Evolutionary conservation across 2,329 filamentous ascomycete species (phyloP).

Genomic region (Colletotrichum sp.): DNA sequence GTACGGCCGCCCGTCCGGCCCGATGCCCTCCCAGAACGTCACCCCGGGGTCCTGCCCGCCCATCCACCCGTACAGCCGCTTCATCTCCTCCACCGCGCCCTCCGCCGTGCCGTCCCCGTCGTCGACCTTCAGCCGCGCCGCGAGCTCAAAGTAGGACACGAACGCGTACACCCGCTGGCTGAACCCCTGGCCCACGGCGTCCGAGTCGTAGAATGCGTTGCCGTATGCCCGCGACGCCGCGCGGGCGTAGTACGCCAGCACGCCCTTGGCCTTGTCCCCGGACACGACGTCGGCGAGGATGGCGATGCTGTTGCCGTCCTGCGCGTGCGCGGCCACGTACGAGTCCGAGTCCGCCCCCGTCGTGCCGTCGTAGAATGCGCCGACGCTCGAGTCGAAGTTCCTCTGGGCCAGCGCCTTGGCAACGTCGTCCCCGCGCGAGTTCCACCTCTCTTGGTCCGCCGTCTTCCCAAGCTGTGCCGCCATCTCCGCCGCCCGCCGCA

Average conservation of each 20-base stretch:
- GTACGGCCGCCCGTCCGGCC: slow-evolving; percentile 44
- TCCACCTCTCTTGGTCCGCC: slow-evolving; percentile 44
- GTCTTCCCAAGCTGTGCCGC: slow-evolving; percentile 35
- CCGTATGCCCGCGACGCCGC: slow-evolving; percentile 45
- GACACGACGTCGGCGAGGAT: slow-evolving; percentile 41
- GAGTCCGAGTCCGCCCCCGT: slow-evolving; percentile 20
- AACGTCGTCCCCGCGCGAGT: slow-evolving; percentile 36
- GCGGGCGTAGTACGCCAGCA: slow-evolving; percentile 43
- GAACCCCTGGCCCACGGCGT: slow-evolving; percentile 39
- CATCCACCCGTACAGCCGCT: slow-evolving; percentile 57
- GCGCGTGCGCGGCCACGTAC: slow-evolving; percentile 44
- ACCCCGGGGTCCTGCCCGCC: slow-evolving; percentile 46
- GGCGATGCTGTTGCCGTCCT: slow-evolving; percentile 56
- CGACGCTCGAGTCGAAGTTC: slow-evolving; percentile 46
- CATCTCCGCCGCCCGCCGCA: slow-evolving; percentile 47
- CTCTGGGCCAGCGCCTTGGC: slow-evolving; percentile 38
- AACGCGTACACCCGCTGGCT: slow-evolving; percentile 55
- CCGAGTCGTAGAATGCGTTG: slow-evolving; percentile 58
- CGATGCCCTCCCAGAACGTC: slow-evolving; percentile 59
- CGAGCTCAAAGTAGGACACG: slow-evolving; percentile 57
- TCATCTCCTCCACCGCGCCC: slow-evolving; percentile 49
- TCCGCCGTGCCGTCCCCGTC: slow-evolving; percentile 22
- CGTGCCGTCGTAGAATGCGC: slow-evolving; percentile 51
- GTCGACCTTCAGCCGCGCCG: slow-evolving; percentile 47
- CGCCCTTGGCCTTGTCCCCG: slow-evolving; percentile 33